phyloP scores from a whole-genome alignment of 805 yeast genomes.

The Ogataea sp. region DNA sequence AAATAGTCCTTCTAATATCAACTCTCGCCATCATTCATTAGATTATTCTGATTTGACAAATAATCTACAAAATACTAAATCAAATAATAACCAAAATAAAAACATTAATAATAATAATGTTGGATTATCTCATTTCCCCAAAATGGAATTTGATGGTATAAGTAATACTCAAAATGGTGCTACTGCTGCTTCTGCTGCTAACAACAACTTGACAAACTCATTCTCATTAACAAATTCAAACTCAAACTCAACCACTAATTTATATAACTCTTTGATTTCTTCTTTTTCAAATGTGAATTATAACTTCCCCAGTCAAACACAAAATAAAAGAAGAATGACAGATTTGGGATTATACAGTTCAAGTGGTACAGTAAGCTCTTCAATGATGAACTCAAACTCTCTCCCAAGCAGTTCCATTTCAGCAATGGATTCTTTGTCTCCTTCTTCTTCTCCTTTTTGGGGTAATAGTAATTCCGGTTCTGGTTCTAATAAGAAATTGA shows the following conservation, averaged over 20 bases:
- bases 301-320: not conserved
- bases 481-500: no score
- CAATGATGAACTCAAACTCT: not conserved
- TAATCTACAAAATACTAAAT: not conserved
- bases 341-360: not conserved
- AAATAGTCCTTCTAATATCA: not conserved
- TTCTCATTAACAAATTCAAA: not conserved
- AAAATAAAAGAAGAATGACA: not conserved
- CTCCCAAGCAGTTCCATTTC: no score
- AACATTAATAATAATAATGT: conserved; percentile 6
- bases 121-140: no score
- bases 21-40: conserved; percentile 7
- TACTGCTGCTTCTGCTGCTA: no score
- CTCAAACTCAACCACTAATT: not conserved
- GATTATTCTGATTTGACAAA: conserved; percentile 10
- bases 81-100: not conserved
- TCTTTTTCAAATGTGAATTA: not conserved
- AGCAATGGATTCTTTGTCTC: not conserved
- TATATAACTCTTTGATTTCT: not conserved
- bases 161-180: no score
- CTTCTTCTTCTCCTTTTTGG: not conserved
- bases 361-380: no score
- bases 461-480: no score
- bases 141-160: no score
- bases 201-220: no score